Percentiles rank a stretch among this genome's conserved stretches.
phyloP scores from a whole-genome alignment of 768 basidiomycete genomes.

The Boletus coccyginus region DNA sequence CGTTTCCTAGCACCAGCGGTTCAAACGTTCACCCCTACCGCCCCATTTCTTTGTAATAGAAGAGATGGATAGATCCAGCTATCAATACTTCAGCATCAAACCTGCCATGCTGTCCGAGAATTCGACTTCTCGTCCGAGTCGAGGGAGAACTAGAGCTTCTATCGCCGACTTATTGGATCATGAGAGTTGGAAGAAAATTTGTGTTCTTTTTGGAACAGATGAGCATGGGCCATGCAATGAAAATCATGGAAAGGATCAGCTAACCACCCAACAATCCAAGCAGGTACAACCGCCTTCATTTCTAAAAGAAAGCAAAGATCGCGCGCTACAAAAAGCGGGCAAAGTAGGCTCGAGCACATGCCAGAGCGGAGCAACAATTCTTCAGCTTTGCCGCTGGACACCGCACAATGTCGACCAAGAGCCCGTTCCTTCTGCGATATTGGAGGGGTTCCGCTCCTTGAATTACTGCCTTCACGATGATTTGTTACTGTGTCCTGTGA shows the following conservation, averaged over 20 bases:
- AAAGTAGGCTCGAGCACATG: not conserved
- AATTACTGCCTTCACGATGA: not conserved
- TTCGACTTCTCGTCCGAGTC: not conserved
- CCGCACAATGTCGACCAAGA: not conserved
- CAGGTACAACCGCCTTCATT: not conserved
- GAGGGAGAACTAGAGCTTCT: not conserved
- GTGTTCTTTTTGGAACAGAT: not conserved
- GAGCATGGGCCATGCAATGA: not conserved
- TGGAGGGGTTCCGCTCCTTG: not conserved
- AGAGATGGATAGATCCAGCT: not conserved
- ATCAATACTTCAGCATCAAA: not conserved
- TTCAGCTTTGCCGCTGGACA: not conserved
- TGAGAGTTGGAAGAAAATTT: not conserved
- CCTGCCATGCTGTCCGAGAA: not conserved
- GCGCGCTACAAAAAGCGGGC: not conserved
- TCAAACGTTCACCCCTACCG: not conserved
- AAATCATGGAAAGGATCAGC: not conserved
- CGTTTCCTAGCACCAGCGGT: not conserved
- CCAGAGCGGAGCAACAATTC: not conserved
- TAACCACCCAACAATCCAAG: not conserved
- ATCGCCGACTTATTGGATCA: not conserved
- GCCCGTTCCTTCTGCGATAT: not conserved
- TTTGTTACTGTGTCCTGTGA: not conserved
- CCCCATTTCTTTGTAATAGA: not conserved
- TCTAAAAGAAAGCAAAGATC: not conserved